phyloP scores from a whole-genome alignment of 2,329 filamentous ascomycete genomes.

The Paradendryphiella salina region DNA sequence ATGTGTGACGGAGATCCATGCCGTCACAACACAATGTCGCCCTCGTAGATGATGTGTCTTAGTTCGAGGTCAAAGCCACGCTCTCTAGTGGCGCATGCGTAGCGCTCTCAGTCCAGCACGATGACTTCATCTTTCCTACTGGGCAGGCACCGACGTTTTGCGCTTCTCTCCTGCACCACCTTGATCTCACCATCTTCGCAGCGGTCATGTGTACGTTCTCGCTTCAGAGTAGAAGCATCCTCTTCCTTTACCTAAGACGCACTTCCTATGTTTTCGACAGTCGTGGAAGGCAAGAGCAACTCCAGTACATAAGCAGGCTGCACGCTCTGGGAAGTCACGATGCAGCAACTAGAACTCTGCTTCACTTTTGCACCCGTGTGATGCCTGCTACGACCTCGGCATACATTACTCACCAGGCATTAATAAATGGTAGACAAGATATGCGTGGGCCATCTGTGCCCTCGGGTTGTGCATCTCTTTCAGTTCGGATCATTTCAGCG shows the following conservation, averaged over 20 bases:
- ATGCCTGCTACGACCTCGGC: no score
- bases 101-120: slow-evolving; percentile 8
- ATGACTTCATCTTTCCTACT: slow-evolving; percentile 12
- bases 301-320: slow-evolving; percentile 1
- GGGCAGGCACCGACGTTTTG: slow-evolving; percentile 11
- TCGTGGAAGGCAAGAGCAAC: neutral
- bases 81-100: neutral
- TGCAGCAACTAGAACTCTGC: neutral
- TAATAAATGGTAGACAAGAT: no score
- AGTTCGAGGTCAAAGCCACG: no score
- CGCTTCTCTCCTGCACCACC: slow-evolving; percentile 2
- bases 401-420: no score
- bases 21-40: neutral
- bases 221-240: slow-evolving; percentile 1
- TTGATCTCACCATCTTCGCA: slow-evolving; percentile 1
- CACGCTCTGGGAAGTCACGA: neutral
- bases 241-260: neutral
- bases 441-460: no score
- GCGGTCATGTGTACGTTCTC: neutral
- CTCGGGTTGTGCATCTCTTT: no score
- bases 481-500: no score
- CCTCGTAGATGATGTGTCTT: no score
- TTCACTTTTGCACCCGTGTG: no score
- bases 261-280: neutral
- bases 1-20: neutral